Evolutionary conservation across 2,329 filamentous ascomycete species (phyloP).

Genomic region (Plectosphaerella sp.): DNA sequence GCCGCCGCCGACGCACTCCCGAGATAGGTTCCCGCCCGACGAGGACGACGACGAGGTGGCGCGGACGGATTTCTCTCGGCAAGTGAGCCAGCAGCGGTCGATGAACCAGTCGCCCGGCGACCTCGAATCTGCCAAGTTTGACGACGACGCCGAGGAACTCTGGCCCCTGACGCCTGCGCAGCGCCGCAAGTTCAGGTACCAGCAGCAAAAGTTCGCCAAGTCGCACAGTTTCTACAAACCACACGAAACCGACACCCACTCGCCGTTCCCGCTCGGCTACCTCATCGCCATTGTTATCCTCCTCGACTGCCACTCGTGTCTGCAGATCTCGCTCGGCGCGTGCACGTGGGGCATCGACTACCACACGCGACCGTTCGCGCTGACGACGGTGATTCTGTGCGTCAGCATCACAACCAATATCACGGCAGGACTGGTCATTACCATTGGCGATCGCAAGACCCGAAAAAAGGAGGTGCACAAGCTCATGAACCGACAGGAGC

Average conservation of each 20-base stretch:
- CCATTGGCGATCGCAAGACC: constrained; percentile 69
- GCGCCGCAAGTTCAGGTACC: constrained; percentile 66
- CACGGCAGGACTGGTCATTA: constrained; percentile 71
- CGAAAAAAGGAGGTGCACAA: constrained; percentile 84
- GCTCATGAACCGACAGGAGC: constrained; percentile 68
- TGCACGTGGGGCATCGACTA: constrained; percentile 78
- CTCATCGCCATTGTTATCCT: constrained; percentile 75
- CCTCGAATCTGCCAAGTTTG: background rate
- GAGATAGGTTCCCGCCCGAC: background rate
- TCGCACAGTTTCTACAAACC: constrained; percentile 89
- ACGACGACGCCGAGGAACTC: constrained; percentile 41
- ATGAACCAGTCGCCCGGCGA: constrained; percentile 14
- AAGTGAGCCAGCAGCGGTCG: constrained; percentile 29
- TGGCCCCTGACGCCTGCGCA: constrained; percentile 63
- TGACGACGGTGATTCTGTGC: constrained; percentile 78
- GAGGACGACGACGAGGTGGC: constrained; percentile 28
- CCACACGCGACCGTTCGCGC: constrained; percentile 60
- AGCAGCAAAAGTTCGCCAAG: constrained; percentile 74
- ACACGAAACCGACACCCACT: constrained; percentile 78
- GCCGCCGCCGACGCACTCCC: background rate
- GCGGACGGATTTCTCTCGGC: no score
- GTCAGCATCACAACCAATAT: constrained; percentile 76
- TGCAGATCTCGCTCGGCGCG: constrained; percentile 75
- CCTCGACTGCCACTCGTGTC: constrained; percentile 72
- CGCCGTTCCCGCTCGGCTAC: constrained; percentile 70